Percentiles rank a stretch among this genome's conserved stretches.
Conservation (phyloP, 2,329 filamentous ascomycete genomes). For the Xylariaceae sp. region DNA sequence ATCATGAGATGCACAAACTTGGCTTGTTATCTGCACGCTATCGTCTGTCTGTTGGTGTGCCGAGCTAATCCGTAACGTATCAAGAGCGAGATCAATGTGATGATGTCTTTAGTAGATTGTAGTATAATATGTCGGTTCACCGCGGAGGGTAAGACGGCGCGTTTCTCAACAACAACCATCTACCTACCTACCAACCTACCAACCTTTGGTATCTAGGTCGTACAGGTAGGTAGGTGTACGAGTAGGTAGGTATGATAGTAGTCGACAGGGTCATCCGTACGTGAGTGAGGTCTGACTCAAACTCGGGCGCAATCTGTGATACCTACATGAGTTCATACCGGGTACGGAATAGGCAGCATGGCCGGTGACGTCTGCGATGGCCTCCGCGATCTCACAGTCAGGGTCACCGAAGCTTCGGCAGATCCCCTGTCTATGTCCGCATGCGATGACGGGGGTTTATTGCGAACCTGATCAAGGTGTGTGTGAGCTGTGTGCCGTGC, state of each 20-base stretch:
- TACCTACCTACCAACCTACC: too few relatives aligned
- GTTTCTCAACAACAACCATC: too few relatives aligned
- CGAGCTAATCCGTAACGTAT: too few relatives aligned
- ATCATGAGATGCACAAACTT: too few relatives aligned
- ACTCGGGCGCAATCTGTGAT: background rate
- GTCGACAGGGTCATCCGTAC: background rate
- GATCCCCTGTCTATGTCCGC: background rate
- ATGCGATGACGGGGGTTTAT: background rate
- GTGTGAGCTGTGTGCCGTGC: background rate
- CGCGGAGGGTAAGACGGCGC: too few relatives aligned
- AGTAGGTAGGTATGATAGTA: background rate
- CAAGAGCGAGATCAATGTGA: too few relatives aligned
- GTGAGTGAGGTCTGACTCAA: background rate
- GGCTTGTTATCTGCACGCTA: too few relatives aligned
- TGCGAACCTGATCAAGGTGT: background rate
- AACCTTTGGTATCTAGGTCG: too few relatives aligned
- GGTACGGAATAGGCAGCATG: background rate
- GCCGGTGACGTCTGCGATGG: background rate
- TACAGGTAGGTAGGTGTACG: too few relatives aligned
- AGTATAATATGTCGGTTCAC: too few relatives aligned
- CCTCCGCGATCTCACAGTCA: background rate
- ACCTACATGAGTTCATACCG: background rate
- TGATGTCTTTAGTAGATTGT: too few relatives aligned
- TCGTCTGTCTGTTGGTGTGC: too few relatives aligned
- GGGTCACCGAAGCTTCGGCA: background rate